Percentiles rank a stretch among this genome's conserved stretches.
phyloP scores from a whole-genome alignment of 2,329 filamentous ascomycete genomes.

The Biscogniauxia marginata region DNA sequence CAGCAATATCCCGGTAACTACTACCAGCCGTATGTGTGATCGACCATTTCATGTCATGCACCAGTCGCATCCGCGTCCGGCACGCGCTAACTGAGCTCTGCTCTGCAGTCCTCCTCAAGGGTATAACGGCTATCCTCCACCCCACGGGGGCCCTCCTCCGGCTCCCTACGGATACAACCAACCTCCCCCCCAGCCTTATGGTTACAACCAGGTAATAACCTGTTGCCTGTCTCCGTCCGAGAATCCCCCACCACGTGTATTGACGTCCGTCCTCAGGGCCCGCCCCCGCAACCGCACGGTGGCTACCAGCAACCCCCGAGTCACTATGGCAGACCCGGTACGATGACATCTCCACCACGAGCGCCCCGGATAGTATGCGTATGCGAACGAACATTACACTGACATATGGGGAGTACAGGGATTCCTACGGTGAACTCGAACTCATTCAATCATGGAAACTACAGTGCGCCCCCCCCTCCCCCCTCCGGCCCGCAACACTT shows the following conservation, averaged over 20 bases:
- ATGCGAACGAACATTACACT: constrained; percentile 6
- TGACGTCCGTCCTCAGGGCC: constrained; percentile 32
- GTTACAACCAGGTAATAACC: constrained; percentile 40
- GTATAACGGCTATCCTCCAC: constrained; percentile 50
- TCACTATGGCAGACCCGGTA: constrained; percentile 53
- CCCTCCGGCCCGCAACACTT: constrained; percentile 68
- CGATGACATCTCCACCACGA: too few species aligned
- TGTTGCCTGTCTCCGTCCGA: background rate
- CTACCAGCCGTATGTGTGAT: constrained; percentile 32
- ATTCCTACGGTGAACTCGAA: constrained; percentile 48
- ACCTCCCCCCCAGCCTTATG: constrained; percentile 46
- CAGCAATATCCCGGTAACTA: constrained; percentile 32
- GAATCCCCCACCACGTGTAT: constrained; percentile 1
- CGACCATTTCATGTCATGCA: constrained; percentile 1
- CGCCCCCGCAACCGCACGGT: constrained; percentile 42
- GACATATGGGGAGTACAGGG: constrained; percentile 23
- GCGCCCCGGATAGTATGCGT: constrained; percentile 4
- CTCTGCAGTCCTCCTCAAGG: constrained; percentile 40
- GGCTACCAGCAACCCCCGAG: constrained; percentile 40
- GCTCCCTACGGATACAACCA: constrained; percentile 44
- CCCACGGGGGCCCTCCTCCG: constrained; percentile 32
- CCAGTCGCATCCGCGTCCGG: background rate
- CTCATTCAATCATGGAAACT: constrained; percentile 56
- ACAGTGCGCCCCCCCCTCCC: constrained; percentile 62
- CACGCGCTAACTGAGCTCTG: constrained; percentile 16